Evolutionary conservation across 2,329 filamentous ascomycete species (phyloP).

Genomic region (Corinectria fuckeliana): DNA sequence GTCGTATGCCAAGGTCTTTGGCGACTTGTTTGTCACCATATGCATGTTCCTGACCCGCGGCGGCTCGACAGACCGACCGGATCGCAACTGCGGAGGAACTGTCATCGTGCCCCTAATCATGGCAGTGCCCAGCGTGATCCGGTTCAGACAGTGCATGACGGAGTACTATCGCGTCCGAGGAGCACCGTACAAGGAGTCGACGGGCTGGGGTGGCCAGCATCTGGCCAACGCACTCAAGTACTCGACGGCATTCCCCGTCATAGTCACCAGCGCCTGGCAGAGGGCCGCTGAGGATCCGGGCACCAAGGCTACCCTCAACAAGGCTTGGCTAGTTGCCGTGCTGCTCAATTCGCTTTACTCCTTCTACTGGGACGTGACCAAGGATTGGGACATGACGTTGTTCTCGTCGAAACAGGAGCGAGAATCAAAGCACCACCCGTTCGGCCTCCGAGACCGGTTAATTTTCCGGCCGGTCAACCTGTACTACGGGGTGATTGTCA

Average conservation of each 20-base stretch:
- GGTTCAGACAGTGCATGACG: constrained; percentile 88
- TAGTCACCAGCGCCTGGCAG: constrained; percentile 79
- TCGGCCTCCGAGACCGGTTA: constrained; percentile 76
- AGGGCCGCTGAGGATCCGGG: constrained; percentile 59
- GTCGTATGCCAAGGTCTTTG: constrained; percentile 91
- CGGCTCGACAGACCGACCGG: constrained; percentile 78
- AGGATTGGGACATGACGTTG: constrained; percentile 94
- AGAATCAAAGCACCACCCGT: constrained; percentile 70
- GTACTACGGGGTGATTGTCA: constrained; percentile 81
- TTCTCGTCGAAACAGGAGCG: constrained; percentile 68
- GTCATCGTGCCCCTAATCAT: constrained; percentile 86
- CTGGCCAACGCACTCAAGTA: constrained; percentile 96
- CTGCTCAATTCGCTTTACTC: constrained; percentile 87
- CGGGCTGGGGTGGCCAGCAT: constrained; percentile 83
- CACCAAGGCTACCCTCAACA: constrained; percentile 54
- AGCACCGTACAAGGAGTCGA: constrained; percentile 59
- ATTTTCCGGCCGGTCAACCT: constrained; percentile 74
- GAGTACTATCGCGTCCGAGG: constrained; percentile 79
- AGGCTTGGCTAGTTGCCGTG: constrained; percentile 73
- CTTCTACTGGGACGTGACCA: constrained; percentile 98
- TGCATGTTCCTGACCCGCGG: constrained; percentile 87
- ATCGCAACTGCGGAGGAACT: constrained; percentile 80
- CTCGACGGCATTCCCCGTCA: constrained; percentile 90
- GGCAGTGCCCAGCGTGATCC: constrained; percentile 81
- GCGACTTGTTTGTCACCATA: constrained; percentile 84